Evolutionary conservation across 129 eudicot genomes (phyloP), one percentile per base, ranked within the genome.

Genomic region (Saussurea involucrata): DNA sequence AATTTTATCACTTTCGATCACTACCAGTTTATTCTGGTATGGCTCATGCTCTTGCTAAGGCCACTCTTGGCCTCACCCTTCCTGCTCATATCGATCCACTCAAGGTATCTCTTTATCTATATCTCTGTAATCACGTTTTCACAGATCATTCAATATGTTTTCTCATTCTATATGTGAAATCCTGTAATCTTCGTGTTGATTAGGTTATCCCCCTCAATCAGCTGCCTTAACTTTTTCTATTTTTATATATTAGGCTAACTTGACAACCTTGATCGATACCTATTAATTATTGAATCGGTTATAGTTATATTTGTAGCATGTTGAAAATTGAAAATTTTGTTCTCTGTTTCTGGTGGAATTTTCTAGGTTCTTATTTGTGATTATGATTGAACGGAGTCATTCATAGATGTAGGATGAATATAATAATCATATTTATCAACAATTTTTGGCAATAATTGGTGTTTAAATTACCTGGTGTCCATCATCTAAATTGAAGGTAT

Each of bases 41-140:
- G 91, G 94, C 91, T 76, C 85, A 82, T 84, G 33, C 85, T 77
- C 42, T 83, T 83, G 87, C 93, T 78, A 82, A 83, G 70, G 91
- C 88, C 79, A 89, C 92, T 70, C 97, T 94, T 58, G 98, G 98
- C 75, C 97, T 94, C 90, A 94, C 98, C 70, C 80, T 82, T n/a
- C 90, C 98, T 44, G 83, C 84, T 55, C 86, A 74, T 63, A 78
- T 87, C 80, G 90, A 91, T 34, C 75, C 84, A 22, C 91, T 81
- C 25, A 85, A 92, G 95, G 95, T 89, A 24, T 40, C 12, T 46
- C 69, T 63, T 18, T 18, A 24, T 37, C 82, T 40, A 0, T 44
- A 15, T 46, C 20, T 46, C 17, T 40, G 17, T 12, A 28, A 3
- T 22, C 15, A 4, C 9, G 17, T 31, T 57, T 37, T 28, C 12